Evolutionary conservation across 257 asterid species (phyloP).

Genomic region (Fraxinus excelsior): DNA sequence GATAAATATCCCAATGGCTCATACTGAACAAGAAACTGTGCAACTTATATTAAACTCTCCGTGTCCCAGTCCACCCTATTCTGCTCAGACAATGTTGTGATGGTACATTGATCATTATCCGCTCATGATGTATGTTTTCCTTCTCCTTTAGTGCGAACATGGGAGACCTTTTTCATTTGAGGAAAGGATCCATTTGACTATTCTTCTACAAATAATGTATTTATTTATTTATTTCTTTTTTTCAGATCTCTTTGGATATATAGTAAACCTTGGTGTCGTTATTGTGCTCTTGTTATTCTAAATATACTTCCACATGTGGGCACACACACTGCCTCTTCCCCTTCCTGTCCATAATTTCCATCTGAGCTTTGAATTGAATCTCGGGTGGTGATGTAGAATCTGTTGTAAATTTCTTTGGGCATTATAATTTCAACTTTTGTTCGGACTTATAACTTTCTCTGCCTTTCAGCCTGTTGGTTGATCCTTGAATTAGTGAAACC

Average conservation of each 20-base stretch:
- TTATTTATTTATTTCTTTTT: no score
- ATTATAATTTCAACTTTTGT: background rate
- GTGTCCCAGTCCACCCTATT: background rate
- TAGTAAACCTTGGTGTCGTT: no score
- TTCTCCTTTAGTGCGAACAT: background rate
- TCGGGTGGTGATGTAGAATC: background rate
- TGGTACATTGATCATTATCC: background rate
- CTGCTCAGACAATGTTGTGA: background rate
- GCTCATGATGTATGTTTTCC: background rate
- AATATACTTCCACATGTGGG: no score
- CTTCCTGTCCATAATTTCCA: background rate
- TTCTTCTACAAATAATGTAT: background rate
- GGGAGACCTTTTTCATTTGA: background rate
- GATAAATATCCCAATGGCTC: background rate
- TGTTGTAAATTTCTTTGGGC: background rate
- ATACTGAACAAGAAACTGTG: background rate
- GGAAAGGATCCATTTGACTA: background rate
- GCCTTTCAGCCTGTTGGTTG: conserved; percentile 12
- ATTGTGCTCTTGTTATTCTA: background rate
- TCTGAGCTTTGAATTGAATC: background rate
- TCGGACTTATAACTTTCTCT: background rate
- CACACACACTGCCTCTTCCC: no score
- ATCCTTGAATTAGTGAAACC: conserved; percentile 11
- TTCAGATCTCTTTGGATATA: no score
- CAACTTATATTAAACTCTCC: background rate